Evolutionary conservation across 2,329 filamentous ascomycete species (phyloP).

Genomic region (Uncinocarpus reesii): DNA sequence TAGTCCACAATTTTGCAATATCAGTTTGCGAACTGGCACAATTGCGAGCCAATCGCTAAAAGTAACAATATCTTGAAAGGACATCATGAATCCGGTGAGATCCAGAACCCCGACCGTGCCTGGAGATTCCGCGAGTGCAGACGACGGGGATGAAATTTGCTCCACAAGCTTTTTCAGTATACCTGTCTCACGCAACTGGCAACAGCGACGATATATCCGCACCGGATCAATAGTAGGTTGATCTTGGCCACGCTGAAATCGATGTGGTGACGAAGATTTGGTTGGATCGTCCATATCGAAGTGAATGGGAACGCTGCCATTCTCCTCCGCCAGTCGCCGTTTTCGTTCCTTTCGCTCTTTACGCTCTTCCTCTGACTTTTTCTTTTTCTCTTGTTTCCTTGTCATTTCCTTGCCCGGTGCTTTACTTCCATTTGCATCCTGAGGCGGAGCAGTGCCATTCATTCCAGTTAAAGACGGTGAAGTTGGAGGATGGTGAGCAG

Average conservation of each 20-base stretch:
- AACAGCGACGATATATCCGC: constrained; percentile 87
- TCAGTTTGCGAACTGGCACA: constrained; percentile 76
- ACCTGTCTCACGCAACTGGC: constrained; percentile 83
- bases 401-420: constrained; percentile 38
- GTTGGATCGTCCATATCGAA: constrained; percentile 58
- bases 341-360: constrained; percentile 88
- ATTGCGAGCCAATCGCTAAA: constrained; percentile 89
- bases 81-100: constrained; percentile 72
- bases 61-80: constrained; percentile 72
- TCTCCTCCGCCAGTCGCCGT: constrained; percentile 72
- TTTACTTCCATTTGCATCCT: constrained; percentile 20
- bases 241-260: constrained; percentile 41
- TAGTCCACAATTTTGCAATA: constrained; percentile 78
- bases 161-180: constrained; percentile 87
- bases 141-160: constrained; percentile 65
- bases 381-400: constrained; percentile 92
- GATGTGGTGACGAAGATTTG: constrained; percentile 26
- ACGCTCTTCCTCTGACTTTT: constrained; percentile 81
- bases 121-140: constrained; percentile 50
- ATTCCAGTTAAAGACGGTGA: constrained; percentile 1
- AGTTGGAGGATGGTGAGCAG: constrained; percentile 39
- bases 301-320: constrained; percentile 77
- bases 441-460: constrained; percentile 20
- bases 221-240: constrained; percentile 81
- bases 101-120: constrained; percentile 77